Conservation (phyloP, 2,329 filamentous ascomycete species). For the Colletotrichum endophyticum region DNA sequence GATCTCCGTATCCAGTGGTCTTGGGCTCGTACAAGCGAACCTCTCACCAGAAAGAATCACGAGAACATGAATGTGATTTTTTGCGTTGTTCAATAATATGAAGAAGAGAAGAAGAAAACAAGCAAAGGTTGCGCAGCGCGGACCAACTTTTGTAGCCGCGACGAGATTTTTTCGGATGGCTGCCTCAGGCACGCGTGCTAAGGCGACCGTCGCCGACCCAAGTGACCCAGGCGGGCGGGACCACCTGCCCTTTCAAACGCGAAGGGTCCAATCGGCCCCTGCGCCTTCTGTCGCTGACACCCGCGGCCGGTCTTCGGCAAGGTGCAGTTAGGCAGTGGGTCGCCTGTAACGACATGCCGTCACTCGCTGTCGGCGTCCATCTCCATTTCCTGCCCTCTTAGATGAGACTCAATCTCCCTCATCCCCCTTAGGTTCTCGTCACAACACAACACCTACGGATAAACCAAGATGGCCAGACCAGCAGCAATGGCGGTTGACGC, state of each 20-base stretch:
- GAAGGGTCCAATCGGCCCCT: background rate
- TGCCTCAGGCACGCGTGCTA: background rate
- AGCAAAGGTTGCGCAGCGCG: constrained; percentile 5
- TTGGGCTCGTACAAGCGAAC: constrained; percentile 48
- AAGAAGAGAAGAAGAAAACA: constrained; percentile 31
- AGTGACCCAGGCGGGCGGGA: background rate
- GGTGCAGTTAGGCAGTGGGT: constrained; percentile 5
- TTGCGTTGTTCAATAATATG: constrained; percentile 52
- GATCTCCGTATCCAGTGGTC: constrained; percentile 53
- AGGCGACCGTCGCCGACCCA: background rate
- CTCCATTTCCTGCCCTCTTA: background rate
- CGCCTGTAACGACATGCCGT: constrained; percentile 16
- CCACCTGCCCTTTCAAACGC: background rate
- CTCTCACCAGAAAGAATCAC: constrained; percentile 46
- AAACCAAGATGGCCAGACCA: constrained; percentile 29
- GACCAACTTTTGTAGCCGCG: constrained; percentile 9
- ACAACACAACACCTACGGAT: background rate
- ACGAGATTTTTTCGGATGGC: background rate
- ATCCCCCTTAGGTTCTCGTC: background rate
- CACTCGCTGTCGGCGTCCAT: background rate
- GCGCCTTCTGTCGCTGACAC: background rate
- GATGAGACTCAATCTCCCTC: background rate
- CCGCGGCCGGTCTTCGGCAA: constrained; percentile 14
- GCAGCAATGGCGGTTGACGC: constrained; percentile 38
- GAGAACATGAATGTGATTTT: constrained; percentile 46